Percentiles rank a stretch among this genome's conserved stretches.
These are phyloP conservation scores for Penicillium mononematosum DNA, from an alignment of 495 filamentous ascomycete genomes.

Conservation along the genomic window DNA sequence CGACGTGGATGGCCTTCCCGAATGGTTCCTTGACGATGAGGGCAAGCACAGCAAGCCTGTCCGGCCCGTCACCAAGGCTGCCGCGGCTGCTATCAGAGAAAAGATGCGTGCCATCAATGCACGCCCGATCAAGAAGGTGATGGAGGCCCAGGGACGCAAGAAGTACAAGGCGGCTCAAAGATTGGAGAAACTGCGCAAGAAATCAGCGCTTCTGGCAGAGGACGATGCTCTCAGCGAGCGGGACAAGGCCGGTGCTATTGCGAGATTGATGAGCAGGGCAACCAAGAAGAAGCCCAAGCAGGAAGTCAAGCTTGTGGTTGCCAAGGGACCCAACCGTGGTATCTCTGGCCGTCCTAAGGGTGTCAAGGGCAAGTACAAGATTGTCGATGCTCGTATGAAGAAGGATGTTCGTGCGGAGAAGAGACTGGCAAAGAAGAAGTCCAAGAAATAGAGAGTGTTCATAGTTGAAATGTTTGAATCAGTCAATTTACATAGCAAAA, in stretches of 20 bases:
- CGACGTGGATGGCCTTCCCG: slow-evolving; percentile 88
- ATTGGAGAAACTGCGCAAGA: slow-evolving; percentile 92
- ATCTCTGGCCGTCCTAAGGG: slow-evolving; percentile 74
- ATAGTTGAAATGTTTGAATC: slow-evolving; percentile 20
- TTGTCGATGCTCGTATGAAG: slow-evolving; percentile 95
- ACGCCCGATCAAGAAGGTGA: slow-evolving; percentile 98
- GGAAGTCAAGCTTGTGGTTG: slow-evolving; percentile 86
- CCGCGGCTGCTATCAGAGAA: slow-evolving; percentile 89
- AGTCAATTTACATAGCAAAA: slow-evolving; percentile 18
- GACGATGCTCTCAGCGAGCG: slow-evolving; percentile 91
- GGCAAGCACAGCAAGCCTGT: slow-evolving; percentile 74
- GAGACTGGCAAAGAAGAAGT: slow-evolving; percentile 68
- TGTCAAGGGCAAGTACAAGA: slow-evolving; percentile 98
- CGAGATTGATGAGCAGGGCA: slow-evolving; percentile 76
- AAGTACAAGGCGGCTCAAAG: slow-evolving; percentile 90
- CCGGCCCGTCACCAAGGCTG: slow-evolving; percentile 85
- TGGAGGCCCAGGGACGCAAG: slow-evolving; percentile 92
- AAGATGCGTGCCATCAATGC: slow-evolving; percentile 93
- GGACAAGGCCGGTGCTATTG: slow-evolving; percentile 86
- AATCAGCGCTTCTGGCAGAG: slow-evolving; percentile 79
- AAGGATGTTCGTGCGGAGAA: slow-evolving; percentile 95
- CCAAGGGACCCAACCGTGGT: slow-evolving; percentile 79
- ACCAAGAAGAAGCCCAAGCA: slow-evolving; percentile 81
- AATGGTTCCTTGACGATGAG: slow-evolving; percentile 98
- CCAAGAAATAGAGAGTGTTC: slow-evolving; percentile 27